Percentiles rank a stretch among this genome's conserved stretches.
Evolutionary conservation across 2,329 filamentous ascomycete species (phyloP).

Genomic region (Scytalidium lignicola): DNA sequence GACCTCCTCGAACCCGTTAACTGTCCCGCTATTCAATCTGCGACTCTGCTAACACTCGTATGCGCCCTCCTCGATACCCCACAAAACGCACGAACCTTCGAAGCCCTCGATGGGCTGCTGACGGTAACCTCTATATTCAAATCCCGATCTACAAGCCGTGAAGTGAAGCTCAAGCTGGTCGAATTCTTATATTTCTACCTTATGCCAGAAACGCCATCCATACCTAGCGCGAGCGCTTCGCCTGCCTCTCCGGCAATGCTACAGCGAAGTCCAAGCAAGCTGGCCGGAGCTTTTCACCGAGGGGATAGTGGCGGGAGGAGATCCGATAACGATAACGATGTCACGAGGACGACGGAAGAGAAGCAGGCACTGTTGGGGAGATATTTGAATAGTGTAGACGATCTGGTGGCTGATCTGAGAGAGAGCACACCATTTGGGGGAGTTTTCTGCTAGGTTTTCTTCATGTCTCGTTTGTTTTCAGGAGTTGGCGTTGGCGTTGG

Average conservation of each 20-base stretch:
- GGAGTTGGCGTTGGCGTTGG: not conserved
- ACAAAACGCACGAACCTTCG: constrained; percentile 85
- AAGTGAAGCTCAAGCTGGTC: constrained; percentile 92
- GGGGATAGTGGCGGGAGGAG: constrained; percentile 30
- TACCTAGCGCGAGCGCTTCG: constrained; percentile 42
- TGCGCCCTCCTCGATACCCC: constrained; percentile 83
- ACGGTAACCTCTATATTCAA: constrained; percentile 93
- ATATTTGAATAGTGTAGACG: constrained; percentile 62
- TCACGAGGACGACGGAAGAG: constrained; percentile 55
- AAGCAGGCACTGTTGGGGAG: constrained; percentile 61
- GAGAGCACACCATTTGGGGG: constrained; percentile 72
- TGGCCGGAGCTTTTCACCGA: constrained; percentile 51
- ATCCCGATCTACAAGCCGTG: constrained; percentile 73
- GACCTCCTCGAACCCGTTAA: constrained; percentile 91
- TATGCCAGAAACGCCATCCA: constrained; percentile 76
- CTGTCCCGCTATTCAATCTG: constrained; percentile 85
- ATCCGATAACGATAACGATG: constrained; percentile 29
- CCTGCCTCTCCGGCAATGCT: constrained; percentile 47
- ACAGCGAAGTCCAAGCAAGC: constrained; percentile 65
- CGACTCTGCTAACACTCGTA: constrained; percentile 84
- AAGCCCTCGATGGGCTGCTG: constrained; percentile 83
- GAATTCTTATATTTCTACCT: constrained; percentile 99
- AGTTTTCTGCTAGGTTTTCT: constrained; percentile 38
- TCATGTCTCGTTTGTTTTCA: constrained; percentile 8
- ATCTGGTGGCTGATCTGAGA: constrained; percentile 66